Evolutionary conservation across 2,329 filamentous ascomycete species (phyloP).

Genomic region (Fusarium caatingaense): DNA sequence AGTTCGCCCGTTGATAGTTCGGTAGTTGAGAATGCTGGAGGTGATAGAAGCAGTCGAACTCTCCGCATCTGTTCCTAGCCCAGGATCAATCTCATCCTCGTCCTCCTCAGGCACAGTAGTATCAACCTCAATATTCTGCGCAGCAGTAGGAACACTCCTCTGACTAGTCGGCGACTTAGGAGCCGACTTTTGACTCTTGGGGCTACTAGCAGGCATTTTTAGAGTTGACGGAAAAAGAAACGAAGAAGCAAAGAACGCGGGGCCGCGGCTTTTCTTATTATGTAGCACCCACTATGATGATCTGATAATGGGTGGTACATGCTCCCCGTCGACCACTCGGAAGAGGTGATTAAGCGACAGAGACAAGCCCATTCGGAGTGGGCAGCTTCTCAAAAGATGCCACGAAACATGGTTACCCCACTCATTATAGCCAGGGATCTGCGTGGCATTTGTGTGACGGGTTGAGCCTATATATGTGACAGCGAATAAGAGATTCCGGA

Average conservation of each 20-base stretch:
- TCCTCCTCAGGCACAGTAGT: conserved; percentile 1
- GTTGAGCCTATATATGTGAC: background rate
- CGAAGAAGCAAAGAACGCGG: background rate
- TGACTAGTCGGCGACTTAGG: background rate
- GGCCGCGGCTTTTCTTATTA: conserved; percentile 7
- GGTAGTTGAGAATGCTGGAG: conserved; percentile 22
- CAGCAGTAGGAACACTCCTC: background rate
- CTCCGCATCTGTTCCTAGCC: conserved; percentile 8
- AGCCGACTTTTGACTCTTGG: conserved; percentile 6
- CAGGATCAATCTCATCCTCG: conserved; percentile 8
- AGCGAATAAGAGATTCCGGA: background rate
- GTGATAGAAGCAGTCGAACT: conserved; percentile 22
- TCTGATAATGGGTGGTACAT: conserved; percentile 4
- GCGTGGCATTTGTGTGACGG: background rate
- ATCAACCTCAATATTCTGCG: conserved; percentile 5
- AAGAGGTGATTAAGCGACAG: background rate
- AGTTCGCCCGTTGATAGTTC: conserved; percentile 20
- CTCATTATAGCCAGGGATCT: background rate
- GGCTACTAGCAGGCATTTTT: conserved; percentile 4
- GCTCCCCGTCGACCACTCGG: background rate
- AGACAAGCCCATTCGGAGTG: conserved; percentile 12
- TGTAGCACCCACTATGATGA: background rate
- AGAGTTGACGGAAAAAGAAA: background rate
- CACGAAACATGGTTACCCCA: conserved; percentile 6
- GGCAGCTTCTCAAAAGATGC: conserved; percentile 7